Evolutionary conservation across 805 yeast genomes (phyloP), one percentile per base, ranked within the genome.

Genomic region (Lipomyces sp.): DNA sequence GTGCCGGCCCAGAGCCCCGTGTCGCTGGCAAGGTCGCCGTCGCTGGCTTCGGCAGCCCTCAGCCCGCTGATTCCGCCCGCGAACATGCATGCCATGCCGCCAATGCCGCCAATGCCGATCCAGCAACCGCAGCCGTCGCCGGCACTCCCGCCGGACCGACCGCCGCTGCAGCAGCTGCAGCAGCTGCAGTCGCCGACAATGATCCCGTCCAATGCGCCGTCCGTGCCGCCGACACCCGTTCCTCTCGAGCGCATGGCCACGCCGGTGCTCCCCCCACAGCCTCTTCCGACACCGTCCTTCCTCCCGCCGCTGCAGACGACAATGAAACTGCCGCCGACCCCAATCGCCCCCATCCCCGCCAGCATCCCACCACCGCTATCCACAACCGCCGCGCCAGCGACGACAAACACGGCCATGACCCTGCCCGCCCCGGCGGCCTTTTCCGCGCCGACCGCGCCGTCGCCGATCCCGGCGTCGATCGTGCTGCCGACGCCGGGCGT

Each of bases 401-500:
- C 14, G 7, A 6, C 18, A 8, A n/a, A 6, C 7, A n/a, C 24
- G 10, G 18, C 21, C 21, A 29, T 29, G 35, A 28, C 33, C 35
- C n/a, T 24, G 13, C n/a, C 18, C 18, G 16, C 18, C 35, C 5
- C 39, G 14, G 18, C 6, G 16, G 7, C 38, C 8, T 19, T 19
- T 8, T 7, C 13, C 8, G 19, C 38, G 38, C 13, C 38, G 38
- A n/a, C 11, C 16, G 16, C 13, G 21, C 38, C 16, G 16, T 18
- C 13, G 21, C 36, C 34, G 31, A 46, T 46, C 3, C 46, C 35
- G 35, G 31, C 45, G 28, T 45, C 49, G 7, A 38, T 33, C 16
- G 45, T 29, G 24, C 45, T 47, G 22, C 38, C 44, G 8, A 52
- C 49, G 11, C 57, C 57, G 3, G 48, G 51, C 21, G 16, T 53